These are phyloP conservation scores for Phylloporus sp. DNA, from an alignment of 1,284 basidiomycete species.

Conservation along the genomic window DNA sequence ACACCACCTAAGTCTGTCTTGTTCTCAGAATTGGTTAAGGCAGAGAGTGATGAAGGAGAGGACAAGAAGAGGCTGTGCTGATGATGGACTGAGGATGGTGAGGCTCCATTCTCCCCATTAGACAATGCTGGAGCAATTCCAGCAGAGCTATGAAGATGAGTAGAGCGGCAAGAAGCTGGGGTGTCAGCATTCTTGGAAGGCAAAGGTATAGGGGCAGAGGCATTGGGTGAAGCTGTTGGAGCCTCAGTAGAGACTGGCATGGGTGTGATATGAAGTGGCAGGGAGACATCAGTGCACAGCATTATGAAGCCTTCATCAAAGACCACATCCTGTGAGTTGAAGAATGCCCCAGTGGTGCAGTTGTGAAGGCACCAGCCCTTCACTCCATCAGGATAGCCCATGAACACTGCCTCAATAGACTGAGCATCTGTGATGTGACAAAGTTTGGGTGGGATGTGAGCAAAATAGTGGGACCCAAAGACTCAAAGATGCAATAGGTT, in stretches of 20 bases:
- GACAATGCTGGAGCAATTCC: too few species aligned
- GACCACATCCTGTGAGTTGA: neutral
- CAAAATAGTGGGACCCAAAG: neutral
- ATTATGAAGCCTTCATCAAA: slow-evolving; percentile 5
- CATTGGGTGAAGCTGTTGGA: neutral
- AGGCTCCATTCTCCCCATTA: too few species aligned
- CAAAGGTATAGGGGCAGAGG: too few species aligned
- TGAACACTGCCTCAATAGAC: neutral
- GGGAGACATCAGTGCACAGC: neutral
- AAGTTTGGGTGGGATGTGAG: neutral
- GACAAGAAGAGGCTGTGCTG: too few species aligned
- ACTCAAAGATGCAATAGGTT: slow-evolving; percentile 1
- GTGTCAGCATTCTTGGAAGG: too few species aligned
- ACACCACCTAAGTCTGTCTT: neutral
- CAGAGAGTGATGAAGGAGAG: neutral
- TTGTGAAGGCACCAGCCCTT: neutral
- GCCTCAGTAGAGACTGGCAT: too few species aligned
- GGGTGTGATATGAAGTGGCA: neutral
- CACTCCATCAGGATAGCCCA: neutral
- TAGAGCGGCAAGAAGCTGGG: too few species aligned
- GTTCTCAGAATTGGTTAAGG: neutral
- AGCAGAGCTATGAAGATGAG: too few species aligned
- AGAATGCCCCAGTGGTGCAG: neutral
- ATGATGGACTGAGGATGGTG: too few species aligned
- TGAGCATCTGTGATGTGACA: neutral